Evolutionary conservation across 257 asterid species (phyloP), one percentile per base, ranked within the genome.

Genomic region (Avicennia marina): DNA sequence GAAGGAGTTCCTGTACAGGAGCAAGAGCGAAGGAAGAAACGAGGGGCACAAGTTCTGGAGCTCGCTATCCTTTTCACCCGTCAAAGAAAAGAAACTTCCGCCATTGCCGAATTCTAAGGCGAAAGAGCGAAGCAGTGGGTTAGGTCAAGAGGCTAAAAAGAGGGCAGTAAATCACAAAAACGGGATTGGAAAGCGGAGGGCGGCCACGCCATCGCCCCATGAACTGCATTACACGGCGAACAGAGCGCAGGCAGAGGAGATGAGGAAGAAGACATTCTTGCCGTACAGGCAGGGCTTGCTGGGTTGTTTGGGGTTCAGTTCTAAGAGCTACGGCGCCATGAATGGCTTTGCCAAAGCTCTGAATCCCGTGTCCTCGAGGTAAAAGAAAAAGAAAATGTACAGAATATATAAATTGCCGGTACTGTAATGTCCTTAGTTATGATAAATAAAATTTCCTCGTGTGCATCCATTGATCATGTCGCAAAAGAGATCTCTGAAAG

Each of bases 1-100:
- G 68, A 90, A 86, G 70, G 97, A 90, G 63, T 86, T 89, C 47
- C 69, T 90, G 41, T 82, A 82, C 24, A 72, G 97, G 33, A 90
- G 97, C 68, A 90, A 90, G 58, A 90, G 97, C 33, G 97, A 90
- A 63, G 97, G 97, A 2, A 65, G 97, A 33, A 80, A 70, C 63
- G 78, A 74, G 7, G 78, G 71, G 10, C 67, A 84, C 27, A 87
- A 80, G 53, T 84, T 82, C 39, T 87, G 95, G 95, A 73, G 87
- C 4, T 74, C 82, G 9, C 20, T 81, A 22, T 77, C 88, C 2
- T 80, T 80, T 63, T 82, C 95, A 1, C 93, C 95, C 0, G 84
- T 69, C 2, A 85, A 88, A 62, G 93, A 87, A 5, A 85, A 79
- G 70, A 80, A 83, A 31, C 15, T 41, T 68, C 75, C 69, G 56